These are phyloP conservation scores for Colletotrichum horii DNA, from an alignment of 2,329 filamentous ascomycete species.

Conservation along the genomic window DNA sequence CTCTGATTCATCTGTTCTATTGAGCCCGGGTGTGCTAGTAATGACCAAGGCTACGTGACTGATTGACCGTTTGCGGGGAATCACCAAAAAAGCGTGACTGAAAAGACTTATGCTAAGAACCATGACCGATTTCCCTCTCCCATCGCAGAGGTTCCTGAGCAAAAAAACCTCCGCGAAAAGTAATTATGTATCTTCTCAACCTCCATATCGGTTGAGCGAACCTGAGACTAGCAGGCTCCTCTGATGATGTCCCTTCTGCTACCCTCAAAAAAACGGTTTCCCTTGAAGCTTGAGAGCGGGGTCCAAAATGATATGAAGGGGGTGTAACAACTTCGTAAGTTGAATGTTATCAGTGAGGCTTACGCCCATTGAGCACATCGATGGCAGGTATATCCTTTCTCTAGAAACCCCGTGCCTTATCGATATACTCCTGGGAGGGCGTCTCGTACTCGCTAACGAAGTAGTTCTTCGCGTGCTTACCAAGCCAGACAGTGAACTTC, in stretches of 20 bases:
- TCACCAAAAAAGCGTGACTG: not conserved
- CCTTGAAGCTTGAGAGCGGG: not conserved
- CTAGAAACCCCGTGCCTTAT: constrained; percentile 62
- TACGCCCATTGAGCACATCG: not conserved
- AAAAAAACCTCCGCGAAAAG: not conserved
- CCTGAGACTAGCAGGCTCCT: not conserved
- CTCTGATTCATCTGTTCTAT: not conserved
- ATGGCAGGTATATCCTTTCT: not conserved
- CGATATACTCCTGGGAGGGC: constrained; percentile 73
- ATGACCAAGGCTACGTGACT: not conserved
- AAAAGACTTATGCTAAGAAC: not conserved
- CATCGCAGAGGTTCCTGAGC: not conserved
- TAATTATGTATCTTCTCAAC: constrained; percentile 1
- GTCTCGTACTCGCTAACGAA: constrained; percentile 80
- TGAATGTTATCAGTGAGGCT: not conserved
- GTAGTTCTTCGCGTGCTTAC: constrained; percentile 76
- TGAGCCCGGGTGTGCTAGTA: not conserved
- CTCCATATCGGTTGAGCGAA: not conserved
- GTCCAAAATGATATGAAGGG: not conserved
- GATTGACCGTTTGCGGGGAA: not conserved
- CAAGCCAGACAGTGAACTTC: constrained; percentile 86
- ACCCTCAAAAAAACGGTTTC: not conserved
- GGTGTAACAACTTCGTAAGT: not conserved
- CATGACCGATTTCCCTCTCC: not conserved
- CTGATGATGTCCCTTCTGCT: not conserved